phyloP scores from a whole-genome alignment of 352 stramenopile species.

The Phytophthora niederhauseri region DNA sequence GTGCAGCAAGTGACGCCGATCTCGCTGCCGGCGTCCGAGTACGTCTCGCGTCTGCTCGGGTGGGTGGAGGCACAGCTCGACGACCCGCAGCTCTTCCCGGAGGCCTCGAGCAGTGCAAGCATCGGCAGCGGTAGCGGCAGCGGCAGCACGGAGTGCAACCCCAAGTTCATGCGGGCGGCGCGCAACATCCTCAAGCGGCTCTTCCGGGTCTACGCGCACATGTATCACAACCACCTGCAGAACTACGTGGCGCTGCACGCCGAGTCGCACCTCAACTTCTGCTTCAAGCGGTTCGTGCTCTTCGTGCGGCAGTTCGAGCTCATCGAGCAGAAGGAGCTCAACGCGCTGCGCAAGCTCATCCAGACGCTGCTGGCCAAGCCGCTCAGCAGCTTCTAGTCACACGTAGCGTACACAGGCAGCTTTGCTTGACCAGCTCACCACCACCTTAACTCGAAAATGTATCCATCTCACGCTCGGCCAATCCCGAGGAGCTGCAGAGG shows the following conservation, averaged over 20 bases:
- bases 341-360: constrained; percentile 94
- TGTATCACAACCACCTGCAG: constrained; percentile 96
- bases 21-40: constrained; percentile 75
- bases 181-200: constrained; percentile 94
- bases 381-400: background rate
- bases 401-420: background rate
- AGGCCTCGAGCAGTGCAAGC: constrained; percentile 11
- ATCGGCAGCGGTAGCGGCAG: constrained; percentile 17
- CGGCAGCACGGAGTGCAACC: constrained; percentile 13
- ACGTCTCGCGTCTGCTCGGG: constrained; percentile 84
- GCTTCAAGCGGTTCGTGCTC: constrained; percentile 98
- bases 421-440: background rate
- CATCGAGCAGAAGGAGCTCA: constrained; percentile 94
- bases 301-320: constrained; percentile 95
- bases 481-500: constrained; percentile 30
- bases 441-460: constrained; percentile 21
- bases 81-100: constrained; percentile 66
- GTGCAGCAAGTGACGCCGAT: constrained; percentile 53
- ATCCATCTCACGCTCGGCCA: constrained; percentile 41
- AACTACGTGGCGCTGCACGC: constrained; percentile 92
- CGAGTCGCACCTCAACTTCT: constrained; percentile 95
- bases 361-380: constrained; percentile 40
- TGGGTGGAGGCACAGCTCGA: constrained; percentile 91
- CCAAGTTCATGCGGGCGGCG: constrained; percentile 59
- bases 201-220: constrained; percentile 97